phyloP scores from a whole-genome alignment of 495 filamentous ascomycete species.

The Penicillium malachiteum region DNA sequence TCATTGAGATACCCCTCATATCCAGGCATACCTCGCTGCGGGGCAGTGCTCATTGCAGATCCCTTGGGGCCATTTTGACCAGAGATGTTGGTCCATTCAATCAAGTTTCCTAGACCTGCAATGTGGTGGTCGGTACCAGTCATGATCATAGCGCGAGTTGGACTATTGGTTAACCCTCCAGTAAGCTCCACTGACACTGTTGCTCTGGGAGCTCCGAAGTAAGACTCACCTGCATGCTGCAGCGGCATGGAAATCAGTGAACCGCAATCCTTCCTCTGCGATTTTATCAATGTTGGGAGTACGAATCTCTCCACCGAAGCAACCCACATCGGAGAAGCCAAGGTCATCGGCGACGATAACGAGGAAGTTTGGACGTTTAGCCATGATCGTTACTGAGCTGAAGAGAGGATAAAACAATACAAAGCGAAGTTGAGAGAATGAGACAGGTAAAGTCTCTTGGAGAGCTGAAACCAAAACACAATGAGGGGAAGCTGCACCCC shows the following conservation, averaged over 20 bases:
- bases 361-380: slow-evolving; percentile 61
- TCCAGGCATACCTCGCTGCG: slow-evolving; percentile 57
- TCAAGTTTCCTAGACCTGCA: slow-evolving; percentile 46
- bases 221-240: slow-evolving; percentile 54
- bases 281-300: slow-evolving; percentile 62
- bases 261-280: slow-evolving; percentile 54
- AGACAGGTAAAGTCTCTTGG: too few species aligned
- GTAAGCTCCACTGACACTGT: neutral
- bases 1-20: slow-evolving; percentile 68
- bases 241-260: slow-evolving; percentile 63
- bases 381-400: slow-evolving; percentile 4
- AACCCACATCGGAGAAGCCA: slow-evolving; percentile 60
- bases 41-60: slow-evolving; percentile 40
- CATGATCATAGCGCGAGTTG: slow-evolving; percentile 61
- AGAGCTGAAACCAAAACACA: neutral
- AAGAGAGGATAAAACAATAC: neutral
- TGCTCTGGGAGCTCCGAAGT: neutral
- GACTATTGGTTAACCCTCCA: slow-evolving; percentile 22
- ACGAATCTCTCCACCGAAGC: slow-evolving; percentile 62
- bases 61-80: slow-evolving; percentile 47
- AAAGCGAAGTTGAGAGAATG: neutral
- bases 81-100: slow-evolving; percentile 51
- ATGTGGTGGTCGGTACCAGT: slow-evolving; percentile 50
- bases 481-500: neutral
- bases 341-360: slow-evolving; percentile 63